Base-by-base conservation (phyloP, 2,329 filamentous ascomycete species). In the Diaporthe amygdali region DNA sequence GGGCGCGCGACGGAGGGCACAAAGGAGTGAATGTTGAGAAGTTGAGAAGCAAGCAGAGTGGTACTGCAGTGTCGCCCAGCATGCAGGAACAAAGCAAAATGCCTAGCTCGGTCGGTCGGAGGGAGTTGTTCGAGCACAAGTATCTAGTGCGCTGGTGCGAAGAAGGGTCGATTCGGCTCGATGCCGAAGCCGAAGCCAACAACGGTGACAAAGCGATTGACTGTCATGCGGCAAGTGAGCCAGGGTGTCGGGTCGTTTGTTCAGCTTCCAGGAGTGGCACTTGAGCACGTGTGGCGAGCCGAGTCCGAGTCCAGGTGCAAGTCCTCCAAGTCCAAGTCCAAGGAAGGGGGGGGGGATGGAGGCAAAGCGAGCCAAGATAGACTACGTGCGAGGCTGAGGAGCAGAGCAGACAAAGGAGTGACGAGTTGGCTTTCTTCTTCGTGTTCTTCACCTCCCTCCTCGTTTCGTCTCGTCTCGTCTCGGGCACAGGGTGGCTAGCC, bases 381-480 rank as follows among this genome's bases (percentile, higher is more conserved):
- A 46, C 39, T 27, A 46, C 39, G 5, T 30, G 32, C 51, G 66
- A 59, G 66, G 52, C 52, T 46, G 54, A 47, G 52, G 39, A 49
- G 34, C 30, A 37, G 52, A 59, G 44, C 41, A 56, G 66, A 59
- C 39, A 64, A 49, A 49, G 41, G 56, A 63, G 56, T 63, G 56
- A 63, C 56, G 17, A 46, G 56, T 25, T 27, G 56, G 56, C 39
- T 39, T 47, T 37, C 59, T 37, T n/a, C n/a, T n/a, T n/a, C n/a
- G n/a, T n/a, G n/a, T n/a, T n/a, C 41, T 49, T 63, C n/a, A 22
- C 27, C 25, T 34, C 30, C 41, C 44, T 64, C 59, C 17, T 68
- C 66, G 66, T 54, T 25, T 55, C 64, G 49, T 66, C 63, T 59
- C 32, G 66, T 68, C 66, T 68, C 27, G 66, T 56, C 66, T 68